Conservation (phyloP, 2,329 filamentous ascomycete genomes). For the Pestalotiopsis sp. region DNA sequence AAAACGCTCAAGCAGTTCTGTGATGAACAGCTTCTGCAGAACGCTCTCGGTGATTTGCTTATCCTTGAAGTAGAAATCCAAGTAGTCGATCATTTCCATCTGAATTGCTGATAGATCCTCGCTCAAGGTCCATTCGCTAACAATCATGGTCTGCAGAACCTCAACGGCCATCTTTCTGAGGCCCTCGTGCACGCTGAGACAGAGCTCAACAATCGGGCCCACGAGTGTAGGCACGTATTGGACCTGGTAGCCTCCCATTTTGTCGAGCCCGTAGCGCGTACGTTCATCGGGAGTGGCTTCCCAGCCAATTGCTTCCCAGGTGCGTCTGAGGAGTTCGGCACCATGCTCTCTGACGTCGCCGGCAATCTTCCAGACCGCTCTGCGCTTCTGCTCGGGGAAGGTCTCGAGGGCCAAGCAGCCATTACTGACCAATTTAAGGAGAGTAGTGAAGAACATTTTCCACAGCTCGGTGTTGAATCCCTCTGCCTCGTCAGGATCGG, state of each 20-base stretch:
- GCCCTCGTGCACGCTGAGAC: slow-evolving; percentile 92
- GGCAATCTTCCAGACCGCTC: slow-evolving; percentile 98
- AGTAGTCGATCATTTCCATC: slow-evolving; percentile 92
- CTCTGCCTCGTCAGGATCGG: slow-evolving; percentile 88
- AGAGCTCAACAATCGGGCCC: slow-evolving; percentile 88
- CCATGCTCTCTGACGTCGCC: slow-evolving; percentile 93
- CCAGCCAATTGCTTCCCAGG: slow-evolving; percentile 97
- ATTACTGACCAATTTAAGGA: slow-evolving; percentile 88
- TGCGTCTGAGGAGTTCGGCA: slow-evolving; percentile 79
- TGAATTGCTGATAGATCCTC: slow-evolving; percentile 90
- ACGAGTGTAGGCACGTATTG: slow-evolving; percentile 95
- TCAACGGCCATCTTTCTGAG: slow-evolving; percentile 88
- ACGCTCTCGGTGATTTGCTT: slow-evolving; percentile 87
- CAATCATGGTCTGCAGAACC: slow-evolving; percentile 95
- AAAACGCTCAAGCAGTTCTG: slow-evolving; percentile 82
- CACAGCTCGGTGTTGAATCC: slow-evolving; percentile 91
- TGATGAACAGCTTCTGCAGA: slow-evolving; percentile 89
- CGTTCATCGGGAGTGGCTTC: slow-evolving; percentile 83
- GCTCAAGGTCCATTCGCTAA: slow-evolving; percentile 96
- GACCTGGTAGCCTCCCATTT: slow-evolving; percentile 95
- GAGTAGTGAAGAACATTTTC: slow-evolving; percentile 88
- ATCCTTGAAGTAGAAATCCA: slow-evolving; percentile 88
- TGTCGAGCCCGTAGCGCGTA: slow-evolving; percentile 74
- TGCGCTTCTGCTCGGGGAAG: slow-evolving; percentile 93
- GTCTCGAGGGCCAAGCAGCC: slow-evolving; percentile 89